These are phyloP conservation scores for Lasiosphaeria ovina DNA, from an alignment of 495 filamentous ascomycete genomes.

Conservation along the genomic window DNA sequence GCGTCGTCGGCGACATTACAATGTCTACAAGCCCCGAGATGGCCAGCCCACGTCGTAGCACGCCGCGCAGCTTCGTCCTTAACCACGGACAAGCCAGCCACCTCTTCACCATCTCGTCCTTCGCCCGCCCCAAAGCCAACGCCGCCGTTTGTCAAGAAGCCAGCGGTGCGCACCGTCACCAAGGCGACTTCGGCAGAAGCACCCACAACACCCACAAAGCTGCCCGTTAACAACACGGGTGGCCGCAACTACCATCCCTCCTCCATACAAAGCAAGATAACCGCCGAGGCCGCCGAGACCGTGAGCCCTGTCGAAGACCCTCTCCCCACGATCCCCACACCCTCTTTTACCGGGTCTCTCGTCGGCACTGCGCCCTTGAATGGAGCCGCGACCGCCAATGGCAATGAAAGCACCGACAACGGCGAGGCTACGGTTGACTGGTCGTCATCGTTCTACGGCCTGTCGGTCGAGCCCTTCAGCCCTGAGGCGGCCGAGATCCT, in stretches of 20 bases:
- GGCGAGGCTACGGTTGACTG: constrained; percentile 67
- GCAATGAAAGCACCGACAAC: constrained; percentile 30
- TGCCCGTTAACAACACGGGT: neutral
- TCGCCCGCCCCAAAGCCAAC: neutral
- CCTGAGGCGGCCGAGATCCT: constrained; percentile 72
- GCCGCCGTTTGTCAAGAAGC: neutral
- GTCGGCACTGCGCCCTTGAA: constrained; percentile 12
- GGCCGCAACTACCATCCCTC: neutral
- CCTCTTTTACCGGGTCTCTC: neutral
- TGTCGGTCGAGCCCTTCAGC: constrained; percentile 71
- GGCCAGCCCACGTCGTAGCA: neutral
- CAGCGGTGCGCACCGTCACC: neutral
- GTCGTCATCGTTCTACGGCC: constrained; percentile 88
- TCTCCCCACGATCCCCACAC: no score
- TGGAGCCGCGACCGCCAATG: constrained; percentile 21
- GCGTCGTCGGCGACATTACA: constrained; percentile 14
- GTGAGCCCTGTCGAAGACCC: no score
- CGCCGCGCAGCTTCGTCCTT: neutral
- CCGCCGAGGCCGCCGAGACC: neutral
- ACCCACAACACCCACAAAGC: constrained; percentile 4
- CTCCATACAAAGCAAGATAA: neutral
- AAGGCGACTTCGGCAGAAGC: constrained; percentile 1
- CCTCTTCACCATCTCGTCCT: no score
- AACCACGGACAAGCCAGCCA: no score
- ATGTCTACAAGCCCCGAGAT: neutral